phyloP scores from a whole-genome alignment of 2,329 filamentous ascomycete species.

The Chrysoporthe deuterocubensis region DNA sequence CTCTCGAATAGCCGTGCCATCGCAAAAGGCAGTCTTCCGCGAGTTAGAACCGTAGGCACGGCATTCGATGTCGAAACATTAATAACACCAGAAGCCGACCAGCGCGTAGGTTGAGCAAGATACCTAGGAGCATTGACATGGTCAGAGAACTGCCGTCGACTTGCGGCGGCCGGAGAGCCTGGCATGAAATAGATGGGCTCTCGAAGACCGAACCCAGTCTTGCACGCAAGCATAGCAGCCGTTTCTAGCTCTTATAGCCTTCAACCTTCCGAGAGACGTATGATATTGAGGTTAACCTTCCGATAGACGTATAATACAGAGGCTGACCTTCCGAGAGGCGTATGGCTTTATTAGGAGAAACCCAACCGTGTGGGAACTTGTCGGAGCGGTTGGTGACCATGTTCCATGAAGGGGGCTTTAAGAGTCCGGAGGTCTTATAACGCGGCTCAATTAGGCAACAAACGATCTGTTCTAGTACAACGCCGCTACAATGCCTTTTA shows the following conservation, averaged over 20 bases:
- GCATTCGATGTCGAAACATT: not conserved
- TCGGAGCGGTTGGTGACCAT: not conserved
- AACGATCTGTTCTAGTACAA: not conserved
- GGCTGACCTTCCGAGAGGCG: no score
- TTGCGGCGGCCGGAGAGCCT: not conserved
- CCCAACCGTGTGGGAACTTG: not conserved
- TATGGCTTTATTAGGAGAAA: not conserved
- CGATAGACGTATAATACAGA: no score
- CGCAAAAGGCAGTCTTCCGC: slow-evolving; percentile 11
- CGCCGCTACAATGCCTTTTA: not conserved
- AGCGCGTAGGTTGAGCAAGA: not conserved
- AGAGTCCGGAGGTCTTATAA: not conserved
- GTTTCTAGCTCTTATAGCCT: not conserved
- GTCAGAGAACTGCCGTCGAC: not conserved
- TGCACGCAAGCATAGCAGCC: not conserved
- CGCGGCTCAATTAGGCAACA: not conserved
- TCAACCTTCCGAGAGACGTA: not conserved
- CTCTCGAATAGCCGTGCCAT: slow-evolving; percentile 11
- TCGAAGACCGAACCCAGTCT: not conserved
- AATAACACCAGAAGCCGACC: not conserved
- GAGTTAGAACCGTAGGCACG: not conserved
- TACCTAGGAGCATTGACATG: not conserved
- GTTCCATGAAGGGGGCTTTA: not conserved
- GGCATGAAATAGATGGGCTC: not conserved
- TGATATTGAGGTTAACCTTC: no score